These are phyloP conservation scores for Conringia planisiliqua DNA, from an alignment of 345 rosid genomes.

Conservation along the genomic window DNA sequence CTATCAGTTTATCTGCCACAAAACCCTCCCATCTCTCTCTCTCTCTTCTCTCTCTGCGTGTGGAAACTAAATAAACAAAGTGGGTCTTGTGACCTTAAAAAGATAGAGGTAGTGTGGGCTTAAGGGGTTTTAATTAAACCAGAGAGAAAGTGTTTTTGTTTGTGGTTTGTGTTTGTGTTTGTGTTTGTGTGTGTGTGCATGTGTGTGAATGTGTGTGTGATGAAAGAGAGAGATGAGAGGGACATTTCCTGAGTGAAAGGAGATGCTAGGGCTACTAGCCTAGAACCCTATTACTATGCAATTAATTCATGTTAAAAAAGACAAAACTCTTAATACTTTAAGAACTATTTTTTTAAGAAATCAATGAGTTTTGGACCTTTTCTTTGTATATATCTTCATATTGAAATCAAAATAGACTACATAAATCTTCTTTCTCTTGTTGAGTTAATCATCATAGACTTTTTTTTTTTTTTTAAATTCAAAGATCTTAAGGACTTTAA, in stretches of 20 bases:
- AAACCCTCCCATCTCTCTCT: constrained; percentile 46
- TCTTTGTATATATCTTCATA: background rate
- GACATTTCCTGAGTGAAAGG: constrained; percentile 44
- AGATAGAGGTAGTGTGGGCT: constrained; percentile 28
- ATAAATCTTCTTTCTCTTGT: background rate
- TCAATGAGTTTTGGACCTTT: constrained; percentile 16
- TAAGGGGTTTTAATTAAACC: constrained; percentile 28
- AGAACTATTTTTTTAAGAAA: background rate
- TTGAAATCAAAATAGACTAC: background rate
- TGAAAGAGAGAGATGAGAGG: constrained; percentile 42
- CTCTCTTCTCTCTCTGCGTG: constrained; percentile 36
- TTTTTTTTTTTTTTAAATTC: background rate
- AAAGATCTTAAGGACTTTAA: background rate
- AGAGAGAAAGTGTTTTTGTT: constrained; percentile 29
- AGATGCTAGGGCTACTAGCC: constrained; percentile 47
- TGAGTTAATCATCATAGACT: background rate
- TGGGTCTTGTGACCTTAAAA: constrained; percentile 82
- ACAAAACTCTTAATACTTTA: constrained; percentile 17
- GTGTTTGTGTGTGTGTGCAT: constrained; percentile 15
- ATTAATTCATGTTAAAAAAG: constrained; percentile 34
- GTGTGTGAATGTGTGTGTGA: constrained; percentile 19
- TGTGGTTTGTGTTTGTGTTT: constrained; percentile 2
- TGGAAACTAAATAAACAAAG: constrained; percentile 47
- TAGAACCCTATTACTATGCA: constrained; percentile 36
- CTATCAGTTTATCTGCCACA: constrained; percentile 86